These are phyloP conservation scores for Chalaropsis thielavioides DNA, from an alignment of 2,329 filamentous ascomycete species.

Conservation along the genomic window DNA sequence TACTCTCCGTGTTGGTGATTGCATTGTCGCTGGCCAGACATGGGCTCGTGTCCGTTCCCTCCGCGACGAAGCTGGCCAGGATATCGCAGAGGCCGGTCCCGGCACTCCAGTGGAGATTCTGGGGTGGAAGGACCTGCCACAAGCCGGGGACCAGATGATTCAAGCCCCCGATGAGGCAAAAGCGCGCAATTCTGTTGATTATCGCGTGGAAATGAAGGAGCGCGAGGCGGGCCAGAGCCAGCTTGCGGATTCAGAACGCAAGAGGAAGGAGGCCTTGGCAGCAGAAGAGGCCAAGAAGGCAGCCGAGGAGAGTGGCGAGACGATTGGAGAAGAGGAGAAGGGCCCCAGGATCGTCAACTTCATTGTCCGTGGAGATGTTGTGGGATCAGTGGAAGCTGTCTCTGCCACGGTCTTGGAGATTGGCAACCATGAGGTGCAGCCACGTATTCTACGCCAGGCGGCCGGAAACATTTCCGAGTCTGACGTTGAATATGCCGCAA, in stretches of 20 bases:
- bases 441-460: constrained; percentile 60
- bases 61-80: constrained; percentile 67
- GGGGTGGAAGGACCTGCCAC: constrained; percentile 76
- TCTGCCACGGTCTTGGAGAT: constrained; percentile 60
- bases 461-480: constrained; percentile 72
- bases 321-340: constrained; percentile 26
- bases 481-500: constrained; percentile 75
- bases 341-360: constrained; percentile 51
- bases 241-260: constrained; percentile 59
- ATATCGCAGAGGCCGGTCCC: constrained; percentile 60
- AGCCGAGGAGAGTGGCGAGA: constrained; percentile 23
- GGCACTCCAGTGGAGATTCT: constrained; percentile 85
- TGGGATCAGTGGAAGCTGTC: constrained; percentile 85
- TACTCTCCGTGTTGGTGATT: constrained; percentile 65
- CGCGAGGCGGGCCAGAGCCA: constrained; percentile 62
- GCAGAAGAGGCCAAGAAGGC: constrained; percentile 27
- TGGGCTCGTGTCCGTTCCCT: constrained; percentile 78
- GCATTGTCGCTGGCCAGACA: constrained; percentile 74
- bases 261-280: constrained; percentile 41
- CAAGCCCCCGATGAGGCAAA: constrained; percentile 66
- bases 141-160: constrained; percentile 74
- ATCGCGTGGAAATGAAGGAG: constrained; percentile 58
- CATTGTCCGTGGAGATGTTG: constrained; percentile 83
- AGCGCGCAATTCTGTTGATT: constrained; percentile 63
- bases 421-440: constrained; percentile 69